Base-by-base conservation (phyloP, 2,329 filamentous ascomycete species). In the Xylaria sp. region DNA sequence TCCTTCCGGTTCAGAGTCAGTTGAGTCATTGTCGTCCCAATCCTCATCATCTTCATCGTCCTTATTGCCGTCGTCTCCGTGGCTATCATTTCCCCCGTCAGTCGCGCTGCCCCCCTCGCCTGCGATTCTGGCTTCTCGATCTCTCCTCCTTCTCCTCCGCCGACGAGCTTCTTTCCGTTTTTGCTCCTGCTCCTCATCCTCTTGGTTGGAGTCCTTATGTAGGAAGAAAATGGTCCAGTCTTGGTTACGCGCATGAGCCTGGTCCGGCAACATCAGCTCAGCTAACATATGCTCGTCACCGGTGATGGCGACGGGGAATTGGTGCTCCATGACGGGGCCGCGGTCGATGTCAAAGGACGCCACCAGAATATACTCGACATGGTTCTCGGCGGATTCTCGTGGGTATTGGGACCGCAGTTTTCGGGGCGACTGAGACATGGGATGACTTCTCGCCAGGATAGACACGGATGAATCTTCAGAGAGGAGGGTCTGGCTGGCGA, bases 141-240 rank as follows among this genome's bases (percentile, higher is more conserved):
- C 82, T 48, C 78, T 82, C 67, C 81, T 81, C 62, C 80, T 80
- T 65, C 80, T 81, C 58, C 86, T 82, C 72, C 78, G 77, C 67
- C 77, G 79, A 57, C 75, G 81, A 68, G 82, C 81, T 71, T 83
- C 79, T 67, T 85, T 88, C 38, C 81, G 81, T 56, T 80, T 81
- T 63, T 82, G 81, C 69, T 92, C 90, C 58, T 88, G 85, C 29
- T 93, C 90, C 62, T 96, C 93, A 59, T 94, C 91, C 62, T 91
- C 89, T 52, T 90, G 87, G 62, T 87, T 93, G 3, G 89, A 91
- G 75, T 99, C 95, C 76, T 98, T 98, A 79, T 99, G 95, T 58
- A 99, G 76, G 75, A 99, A 99, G 80, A 99, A 99, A 57, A 98
- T 97, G 41, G 95, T 99, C 95, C 95, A 99, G 76, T 99, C 95